These are phyloP conservation scores for Diversispora eburnea DNA, from an alignment of 192 early-diverging fungal species.

Conservation along the genomic window DNA sequence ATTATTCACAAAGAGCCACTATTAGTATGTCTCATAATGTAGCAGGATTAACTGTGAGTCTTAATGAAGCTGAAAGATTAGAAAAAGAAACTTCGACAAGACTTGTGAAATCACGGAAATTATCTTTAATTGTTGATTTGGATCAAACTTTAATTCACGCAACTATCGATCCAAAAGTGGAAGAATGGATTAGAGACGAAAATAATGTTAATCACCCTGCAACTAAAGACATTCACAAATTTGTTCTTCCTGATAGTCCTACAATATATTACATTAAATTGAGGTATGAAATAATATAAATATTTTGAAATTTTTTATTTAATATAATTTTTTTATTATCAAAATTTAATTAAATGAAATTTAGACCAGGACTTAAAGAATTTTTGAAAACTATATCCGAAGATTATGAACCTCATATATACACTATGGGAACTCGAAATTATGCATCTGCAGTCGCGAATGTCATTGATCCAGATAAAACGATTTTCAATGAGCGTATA, in stretches of 20 bases:
- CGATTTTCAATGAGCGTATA: conserved; percentile 83
- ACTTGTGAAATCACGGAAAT: conserved; percentile 62
- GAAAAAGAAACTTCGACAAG: conserved; percentile 65
- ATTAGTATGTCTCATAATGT: conserved; percentile 79
- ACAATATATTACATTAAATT: conserved; percentile 82
- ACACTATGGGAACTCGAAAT: conserved; percentile 94
- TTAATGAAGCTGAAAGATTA: conserved; percentile 65
- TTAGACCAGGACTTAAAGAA: conserved; percentile 71
- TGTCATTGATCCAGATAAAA: conserved; percentile 78
- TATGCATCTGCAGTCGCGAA: conserved; percentile 89
- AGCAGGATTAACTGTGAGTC: conserved; percentile 63
- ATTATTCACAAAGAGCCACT: conserved; percentile 56
- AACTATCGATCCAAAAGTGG: conserved; percentile 70
- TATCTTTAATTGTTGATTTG: conserved; percentile 92
- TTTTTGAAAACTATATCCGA: conserved; percentile 69
- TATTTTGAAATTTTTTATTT: no score
- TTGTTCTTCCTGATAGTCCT: conserved; percentile 66
- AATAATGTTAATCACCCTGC: conserved; percentile 52
- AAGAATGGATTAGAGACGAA: conserved; percentile 68
- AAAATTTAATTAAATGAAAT: background rate
- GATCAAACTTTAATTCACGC: conserved; percentile 98
- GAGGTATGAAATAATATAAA: conserved; percentile 43
- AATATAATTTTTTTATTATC: background rate
- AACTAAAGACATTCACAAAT: conserved; percentile 67
- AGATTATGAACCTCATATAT: conserved; percentile 94